phyloP scores from a whole-genome alignment of 1,284 basidiomycete genomes.

The Gomphus sp. region DNA sequence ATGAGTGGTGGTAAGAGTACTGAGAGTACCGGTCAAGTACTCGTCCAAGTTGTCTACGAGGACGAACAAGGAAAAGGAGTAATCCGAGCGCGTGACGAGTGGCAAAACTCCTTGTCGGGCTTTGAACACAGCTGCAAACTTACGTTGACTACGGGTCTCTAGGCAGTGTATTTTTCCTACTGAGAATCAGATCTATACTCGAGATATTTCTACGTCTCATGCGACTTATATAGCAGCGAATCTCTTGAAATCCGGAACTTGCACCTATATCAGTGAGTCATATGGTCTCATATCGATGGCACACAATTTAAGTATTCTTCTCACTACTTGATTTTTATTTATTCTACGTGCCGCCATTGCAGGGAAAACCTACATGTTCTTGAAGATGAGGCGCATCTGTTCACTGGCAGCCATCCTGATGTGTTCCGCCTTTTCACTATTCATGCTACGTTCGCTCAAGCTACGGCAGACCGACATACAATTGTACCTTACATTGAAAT shows the following conservation, averaged over 20 bases:
- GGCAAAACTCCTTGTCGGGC: constrained; percentile 5
- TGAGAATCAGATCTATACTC: neutral
- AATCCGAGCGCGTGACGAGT: constrained; percentile 1
- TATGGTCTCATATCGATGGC: neutral
- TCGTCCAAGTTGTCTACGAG: constrained; percentile 11
- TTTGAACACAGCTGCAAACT: neutral
- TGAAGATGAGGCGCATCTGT: neutral
- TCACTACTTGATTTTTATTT: neutral
- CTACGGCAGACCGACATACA: neutral
- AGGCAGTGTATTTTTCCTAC: too few species aligned
- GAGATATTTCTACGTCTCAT: neutral
- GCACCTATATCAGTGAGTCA: neutral
- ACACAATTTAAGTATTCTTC: neutral
- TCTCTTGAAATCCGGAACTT: neutral
- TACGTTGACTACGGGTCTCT: neutral
- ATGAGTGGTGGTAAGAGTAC: constrained; percentile 7
- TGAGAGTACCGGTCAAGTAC: constrained; percentile 8
- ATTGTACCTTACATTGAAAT: neutral
- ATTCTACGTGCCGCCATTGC: neutral
- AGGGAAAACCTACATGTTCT: neutral
- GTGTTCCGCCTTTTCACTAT: neutral
- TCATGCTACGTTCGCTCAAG: neutral
- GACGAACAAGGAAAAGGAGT: constrained; percentile 11
- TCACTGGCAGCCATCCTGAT: too few species aligned
- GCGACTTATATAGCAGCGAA: neutral